These are phyloP conservation scores for Moringa oleifera DNA, from an alignment of 345 rosid genomes.

Conservation along the genomic window DNA sequence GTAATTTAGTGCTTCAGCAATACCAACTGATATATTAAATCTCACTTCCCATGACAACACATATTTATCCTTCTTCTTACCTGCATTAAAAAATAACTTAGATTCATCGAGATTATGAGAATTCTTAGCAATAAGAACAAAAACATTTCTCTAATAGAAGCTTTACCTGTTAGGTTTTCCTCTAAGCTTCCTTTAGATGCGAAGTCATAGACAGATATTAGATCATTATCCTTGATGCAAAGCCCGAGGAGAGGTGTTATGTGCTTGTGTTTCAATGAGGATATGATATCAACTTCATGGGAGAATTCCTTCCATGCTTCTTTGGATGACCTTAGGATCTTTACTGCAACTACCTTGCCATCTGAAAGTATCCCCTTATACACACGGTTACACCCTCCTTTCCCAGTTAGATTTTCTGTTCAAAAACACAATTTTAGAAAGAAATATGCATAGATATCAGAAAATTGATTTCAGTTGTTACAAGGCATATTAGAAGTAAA, in stretches of 20 bases:
- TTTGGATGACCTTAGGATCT: conserved; percentile 53
- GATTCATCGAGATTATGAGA: conserved; percentile 10
- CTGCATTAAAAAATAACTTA: conserved; percentile 20
- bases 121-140: not conserved
- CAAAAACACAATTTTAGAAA: conserved; percentile 12
- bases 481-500: not conserved
- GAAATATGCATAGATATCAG: not conserved
- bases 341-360: conserved; percentile 68
- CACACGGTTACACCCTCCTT: conserved; percentile 78
- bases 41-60: conserved; percentile 60
- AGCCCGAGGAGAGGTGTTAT: conserved; percentile 63
- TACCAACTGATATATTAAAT: conserved; percentile 49
- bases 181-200: conserved; percentile 72
- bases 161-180: conserved; percentile 64
- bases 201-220: conserved; percentile 73
- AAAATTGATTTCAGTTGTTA: not conserved
- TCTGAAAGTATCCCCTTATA: conserved; percentile 71
- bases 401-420: conserved; percentile 65
- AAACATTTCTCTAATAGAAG: conserved; percentile 5
- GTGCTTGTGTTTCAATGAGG: conserved; percentile 57
- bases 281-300: conserved; percentile 65
- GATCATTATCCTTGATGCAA: conserved; percentile 44
- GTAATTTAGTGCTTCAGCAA: conserved; percentile 72
- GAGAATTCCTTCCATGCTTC: conserved; percentile 67
- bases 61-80: conserved; percentile 28